Evolutionary conservation across 2,329 filamentous ascomycete species (phyloP), one percentile per base, ranked within the genome.

Genomic region (Sordariomycetes sp.): DNA sequence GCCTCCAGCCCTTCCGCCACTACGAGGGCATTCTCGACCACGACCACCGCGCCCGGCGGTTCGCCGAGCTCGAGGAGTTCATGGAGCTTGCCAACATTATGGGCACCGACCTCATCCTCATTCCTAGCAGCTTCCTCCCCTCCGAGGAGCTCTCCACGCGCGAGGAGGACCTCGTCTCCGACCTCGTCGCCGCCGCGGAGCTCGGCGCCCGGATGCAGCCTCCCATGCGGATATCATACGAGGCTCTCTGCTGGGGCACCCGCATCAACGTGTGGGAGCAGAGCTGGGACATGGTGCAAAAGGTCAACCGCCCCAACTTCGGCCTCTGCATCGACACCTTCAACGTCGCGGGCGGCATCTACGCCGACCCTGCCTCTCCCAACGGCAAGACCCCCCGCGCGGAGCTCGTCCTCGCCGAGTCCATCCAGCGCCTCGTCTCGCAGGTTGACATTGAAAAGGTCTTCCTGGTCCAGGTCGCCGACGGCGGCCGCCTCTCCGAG

Each of bases 321-420:
- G 87, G 87, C 8, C 72, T 90, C 48, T 90, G 86, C 65, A 74
- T 91, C 25, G 87, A 91, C 68, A 89, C 84, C 0, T 91, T 89
- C 72, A 89, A 91, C 68, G 86, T 91, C 59, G 80, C 86, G 0
- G 87, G 81, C 0, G 72, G 82, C 6, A 79, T 89, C 59, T 91
- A 81, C 62, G 87, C 84, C 0, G 86, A 91, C 63, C 87, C 87
- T 0, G 68, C 80, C 0, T 68, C 75, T 0, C 61, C 70, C 0
- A 72, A 72, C 0, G 80, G 85, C 2, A 75, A 75, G 61, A 79
- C 72, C 0, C 61, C 69, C 0, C 73, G 80, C 59, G 84, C 80
- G 8, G 80, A 86, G 2, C 69, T 72, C 5, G 77, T 75, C 0
- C 74, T 87, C 1, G 66, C 68, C 8, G 70, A 72, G 1, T 85